These are phyloP conservation scores for Posidonia australis DNA, from an alignment of 106 monocot genomes.

Conservation along the genomic window DNA sequence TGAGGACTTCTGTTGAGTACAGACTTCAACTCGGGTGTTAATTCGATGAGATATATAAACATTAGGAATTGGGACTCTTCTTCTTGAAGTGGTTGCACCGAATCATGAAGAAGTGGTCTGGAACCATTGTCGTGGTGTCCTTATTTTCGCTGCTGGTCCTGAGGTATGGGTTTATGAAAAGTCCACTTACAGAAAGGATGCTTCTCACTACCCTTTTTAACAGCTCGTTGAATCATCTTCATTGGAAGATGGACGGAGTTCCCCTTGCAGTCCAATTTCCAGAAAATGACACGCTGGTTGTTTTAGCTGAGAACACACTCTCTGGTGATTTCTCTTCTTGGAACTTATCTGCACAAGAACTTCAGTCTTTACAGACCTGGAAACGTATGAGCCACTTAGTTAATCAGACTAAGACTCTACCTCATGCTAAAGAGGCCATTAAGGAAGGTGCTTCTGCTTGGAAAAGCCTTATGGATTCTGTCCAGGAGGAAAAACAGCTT, in stretches of 20 bases:
- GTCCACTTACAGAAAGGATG: slow-evolving; percentile 38
- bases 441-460: slow-evolving; percentile 69
- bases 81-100: too few species aligned
- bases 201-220: slow-evolving; percentile 24
- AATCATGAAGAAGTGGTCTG: slow-evolving; percentile 41
- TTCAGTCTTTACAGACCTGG: slow-evolving; percentile 60
- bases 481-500: slow-evolving; percentile 40
- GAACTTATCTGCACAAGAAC: slow-evolving; percentile 54
- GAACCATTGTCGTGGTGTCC: slow-evolving; percentile 17
- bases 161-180: slow-evolving; percentile 53
- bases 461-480: slow-evolving; percentile 48
- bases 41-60: too few species aligned
- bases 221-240: slow-evolving; percentile 40
- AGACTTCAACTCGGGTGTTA: too few species aligned
- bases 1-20: too few species aligned
- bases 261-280: slow-evolving; percentile 28
- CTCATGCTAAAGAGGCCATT: slow-evolving; percentile 65
- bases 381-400: slow-evolving; percentile 44
- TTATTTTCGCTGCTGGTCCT: slow-evolving; percentile 35
- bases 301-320: slow-evolving; percentile 34
- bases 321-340: slow-evolving; percentile 22
- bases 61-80: too few species aligned
- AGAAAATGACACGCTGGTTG: slow-evolving; percentile 31
- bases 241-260: slow-evolving; percentile 24
- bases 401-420: slow-evolving; percentile 33